These are phyloP conservation scores for Voacanga thouarsii DNA, from an alignment of 257 asterid genomes.

Conservation along the genomic window DNA sequence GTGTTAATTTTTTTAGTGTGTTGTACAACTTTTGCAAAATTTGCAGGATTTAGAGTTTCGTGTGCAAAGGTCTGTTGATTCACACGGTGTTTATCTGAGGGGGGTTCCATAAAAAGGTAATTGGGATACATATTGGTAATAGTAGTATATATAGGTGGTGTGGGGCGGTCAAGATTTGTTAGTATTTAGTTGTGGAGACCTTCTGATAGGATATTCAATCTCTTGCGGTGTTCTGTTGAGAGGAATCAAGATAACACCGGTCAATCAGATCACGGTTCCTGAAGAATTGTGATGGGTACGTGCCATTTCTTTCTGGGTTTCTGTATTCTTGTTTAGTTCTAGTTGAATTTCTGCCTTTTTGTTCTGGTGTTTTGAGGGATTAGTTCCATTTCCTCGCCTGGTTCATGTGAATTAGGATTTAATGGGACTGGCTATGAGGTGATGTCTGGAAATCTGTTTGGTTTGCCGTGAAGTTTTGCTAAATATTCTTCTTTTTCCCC, in stretches of 20 bases:
- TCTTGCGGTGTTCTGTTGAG: slow-evolving; percentile 7
- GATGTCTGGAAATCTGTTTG: neutral
- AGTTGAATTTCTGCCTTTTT: neutral
- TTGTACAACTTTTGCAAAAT: slow-evolving; percentile 10
- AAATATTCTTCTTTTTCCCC: neutral
- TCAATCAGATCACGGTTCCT: slow-evolving; percentile 24
- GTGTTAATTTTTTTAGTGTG: neutral
- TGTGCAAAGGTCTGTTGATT: slow-evolving; percentile 13
- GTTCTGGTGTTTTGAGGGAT: slow-evolving; percentile 9
- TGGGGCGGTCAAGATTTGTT: slow-evolving; percentile 15
- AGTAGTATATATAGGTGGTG: slow-evolving; percentile 12
- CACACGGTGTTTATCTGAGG: slow-evolving; percentile 1
- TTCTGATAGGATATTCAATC: slow-evolving; percentile 1
- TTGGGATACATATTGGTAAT: slow-evolving; percentile 2
- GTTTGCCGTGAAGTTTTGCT: neutral
- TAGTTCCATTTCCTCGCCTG: neutral
- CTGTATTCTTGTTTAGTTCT: neutral
- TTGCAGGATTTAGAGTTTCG: slow-evolving; percentile 20
- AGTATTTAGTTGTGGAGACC: slow-evolving; percentile 1
- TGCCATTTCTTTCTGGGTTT: slow-evolving; percentile 9
- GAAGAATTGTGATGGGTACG: slow-evolving; percentile 52
- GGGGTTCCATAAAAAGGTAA: slow-evolving; percentile 3
- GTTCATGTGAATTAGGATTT: slow-evolving; percentile 9
- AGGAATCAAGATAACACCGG: slow-evolving; percentile 26
- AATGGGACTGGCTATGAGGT: neutral